Percentiles rank a stretch among this genome's conserved stretches.
Evolutionary conservation across 257 asterid species (phyloP).

Genomic region (Nicotiana tomentosiformis): DNA sequence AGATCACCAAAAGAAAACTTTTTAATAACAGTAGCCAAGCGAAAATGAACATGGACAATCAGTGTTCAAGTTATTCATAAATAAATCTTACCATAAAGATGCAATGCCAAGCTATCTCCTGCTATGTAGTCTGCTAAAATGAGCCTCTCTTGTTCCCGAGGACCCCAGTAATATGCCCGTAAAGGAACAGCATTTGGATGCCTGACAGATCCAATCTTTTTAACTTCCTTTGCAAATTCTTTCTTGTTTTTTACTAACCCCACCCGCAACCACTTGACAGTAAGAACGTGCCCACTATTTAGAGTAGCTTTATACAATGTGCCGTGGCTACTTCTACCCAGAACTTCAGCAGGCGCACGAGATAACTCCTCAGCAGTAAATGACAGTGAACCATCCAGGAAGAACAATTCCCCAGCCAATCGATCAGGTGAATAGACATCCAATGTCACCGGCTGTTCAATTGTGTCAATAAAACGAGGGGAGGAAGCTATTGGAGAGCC

Average conservation of each 20-base stretch:
- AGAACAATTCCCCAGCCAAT: slow-evolving; percentile 78
- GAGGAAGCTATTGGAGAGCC: slow-evolving; percentile 74
- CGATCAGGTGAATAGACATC: slow-evolving; percentile 87
- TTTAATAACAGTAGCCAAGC: not conserved
- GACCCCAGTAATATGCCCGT: slow-evolving; percentile 92
- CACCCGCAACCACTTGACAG: slow-evolving; percentile 92
- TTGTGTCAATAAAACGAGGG: slow-evolving; percentile 54
- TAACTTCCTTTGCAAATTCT: slow-evolving; percentile 83
- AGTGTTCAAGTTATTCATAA: not conserved
- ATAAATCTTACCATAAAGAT: slow-evolving; percentile 71
- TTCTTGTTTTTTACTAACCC: slow-evolving; percentile 86
- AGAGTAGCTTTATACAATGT: slow-evolving; percentile 83
- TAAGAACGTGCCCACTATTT: slow-evolving; percentile 71
- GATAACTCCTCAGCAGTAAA: slow-evolving; percentile 89
- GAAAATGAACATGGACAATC: not conserved
- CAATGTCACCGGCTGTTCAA: slow-evolving; percentile 56
- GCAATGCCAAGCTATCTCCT: slow-evolving; percentile 89
- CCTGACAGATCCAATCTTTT: slow-evolving; percentile 68
- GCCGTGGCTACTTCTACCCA: slow-evolving; percentile 95
- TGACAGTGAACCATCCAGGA: slow-evolving; percentile 58
- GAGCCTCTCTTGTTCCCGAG: slow-evolving; percentile 87
- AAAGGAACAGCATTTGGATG: slow-evolving; percentile 56
- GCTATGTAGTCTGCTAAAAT: slow-evolving; percentile 68
- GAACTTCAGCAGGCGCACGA: slow-evolving; percentile 95
- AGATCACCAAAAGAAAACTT: not conserved